Evolutionary conservation across 352 stramenopile species (phyloP), one percentile per base, ranked within the genome.

Genomic region (Phytopythium montanum): DNA sequence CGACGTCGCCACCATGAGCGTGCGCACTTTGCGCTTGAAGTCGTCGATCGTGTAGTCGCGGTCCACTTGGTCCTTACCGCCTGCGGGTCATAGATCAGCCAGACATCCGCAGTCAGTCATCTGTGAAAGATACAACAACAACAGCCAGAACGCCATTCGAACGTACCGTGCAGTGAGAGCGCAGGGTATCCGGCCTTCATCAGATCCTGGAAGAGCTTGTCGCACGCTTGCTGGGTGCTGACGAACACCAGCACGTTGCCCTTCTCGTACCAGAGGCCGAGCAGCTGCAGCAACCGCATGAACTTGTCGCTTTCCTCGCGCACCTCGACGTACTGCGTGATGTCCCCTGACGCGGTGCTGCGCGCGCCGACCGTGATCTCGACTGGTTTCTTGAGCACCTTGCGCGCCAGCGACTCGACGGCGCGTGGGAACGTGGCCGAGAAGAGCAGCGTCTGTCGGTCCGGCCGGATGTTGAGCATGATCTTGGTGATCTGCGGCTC

Each of bases 201-300:
- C 12, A 99, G 78, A 57, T 99, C 92, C 66, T 98, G 91, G 63
- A 99, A 99, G 8, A 99, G 69, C 55, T 95, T 87, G 70, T 99
- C 97, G 59, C 95, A 98, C 1, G 84, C 79, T 75, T 98, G 89
- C 68, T 99, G 97, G n/a, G 95, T 99, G 71, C 99, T 98, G 39
- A 99, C 97, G 76, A 99, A 99, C 13, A 99, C 91, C 38, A 99
- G 85, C 9, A 99, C 88, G 56, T 99, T 98, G 44, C 97, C 97
- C 48, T 94, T 96, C 60, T 99, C 97, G 59, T 98, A 98, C 88
- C 87, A 98, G 19, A 98, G 68, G 28, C 95, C 95, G 7, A 99
- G 79, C 26, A 99, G 70, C 66, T 99, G 97, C 19, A 99, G 78
- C 38, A 99, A 70, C 1, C 97, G 88, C 75, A 99, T 94, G 66